These are phyloP conservation scores for Cytospora mali DNA, from an alignment of 2,329 filamentous ascomycete species.

Conservation along the genomic window DNA sequence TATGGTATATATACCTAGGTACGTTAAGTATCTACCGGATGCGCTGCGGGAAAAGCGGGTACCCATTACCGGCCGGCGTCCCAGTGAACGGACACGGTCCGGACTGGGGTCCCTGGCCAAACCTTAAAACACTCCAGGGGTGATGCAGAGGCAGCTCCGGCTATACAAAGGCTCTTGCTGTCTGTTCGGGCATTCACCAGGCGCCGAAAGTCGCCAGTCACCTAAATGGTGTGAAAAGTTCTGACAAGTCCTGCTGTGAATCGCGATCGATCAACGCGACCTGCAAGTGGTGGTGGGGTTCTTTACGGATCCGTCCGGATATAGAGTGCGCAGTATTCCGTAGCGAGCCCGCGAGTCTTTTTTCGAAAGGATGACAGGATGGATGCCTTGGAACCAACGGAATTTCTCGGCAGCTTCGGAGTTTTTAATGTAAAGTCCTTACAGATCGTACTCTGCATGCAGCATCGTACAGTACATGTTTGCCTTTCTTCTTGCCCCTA, in stretches of 20 bases:
- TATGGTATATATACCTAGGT: too few relatives aligned
- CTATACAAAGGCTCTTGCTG: neutral
- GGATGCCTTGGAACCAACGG: neutral
- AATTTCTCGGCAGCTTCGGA: constrained; percentile 17
- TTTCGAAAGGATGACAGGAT: neutral
- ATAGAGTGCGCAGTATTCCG: too few relatives aligned
- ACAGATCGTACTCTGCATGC: constrained; percentile 2
- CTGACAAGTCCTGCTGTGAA: neutral
- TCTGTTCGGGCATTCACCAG: constrained; percentile 14
- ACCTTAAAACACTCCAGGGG: neutral
- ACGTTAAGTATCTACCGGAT: neutral
- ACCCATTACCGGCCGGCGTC: neutral
- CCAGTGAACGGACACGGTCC: constrained; percentile 6
- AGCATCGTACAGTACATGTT: neutral
- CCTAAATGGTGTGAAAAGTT: constrained; percentile 17
- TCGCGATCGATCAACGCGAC: constrained; percentile 5
- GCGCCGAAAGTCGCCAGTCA: constrained; percentile 1
- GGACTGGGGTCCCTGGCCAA: constrained; percentile 5
- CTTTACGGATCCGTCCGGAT: neutral
- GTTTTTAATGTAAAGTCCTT: neutral
- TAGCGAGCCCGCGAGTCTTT: constrained; percentile 8
- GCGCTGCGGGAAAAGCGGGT: constrained; percentile 13
- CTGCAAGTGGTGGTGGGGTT: constrained; percentile 8
- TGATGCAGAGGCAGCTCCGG: neutral
- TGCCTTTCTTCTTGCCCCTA: neutral